Conservation (phyloP, 257 asterid species). For the Misopates orontium region DNA sequence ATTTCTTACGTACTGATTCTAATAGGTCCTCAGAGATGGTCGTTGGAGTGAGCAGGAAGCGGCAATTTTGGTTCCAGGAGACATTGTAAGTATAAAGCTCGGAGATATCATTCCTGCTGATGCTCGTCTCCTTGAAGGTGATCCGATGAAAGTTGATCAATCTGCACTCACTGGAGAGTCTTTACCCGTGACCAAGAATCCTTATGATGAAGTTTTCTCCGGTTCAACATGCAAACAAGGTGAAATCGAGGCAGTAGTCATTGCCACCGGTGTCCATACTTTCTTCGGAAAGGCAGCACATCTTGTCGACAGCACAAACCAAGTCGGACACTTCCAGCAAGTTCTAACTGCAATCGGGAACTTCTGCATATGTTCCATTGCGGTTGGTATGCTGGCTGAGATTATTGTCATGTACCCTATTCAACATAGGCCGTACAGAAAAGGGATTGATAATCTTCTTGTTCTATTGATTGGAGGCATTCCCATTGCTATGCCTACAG, state of each 20-base stretch:
- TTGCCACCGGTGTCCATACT: conserved; percentile 65
- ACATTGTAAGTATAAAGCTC: conserved; percentile 40
- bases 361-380: conserved; percentile 40
- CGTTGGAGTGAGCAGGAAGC: conserved; percentile 65
- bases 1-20: background rate
- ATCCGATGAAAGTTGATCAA: conserved; percentile 52
- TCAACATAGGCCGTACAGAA: conserved; percentile 57
- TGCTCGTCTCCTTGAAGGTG: conserved; percentile 74
- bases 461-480: conserved; percentile 66
- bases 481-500: conserved; percentile 50
- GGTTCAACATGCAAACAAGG: conserved; percentile 71
- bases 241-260: conserved; percentile 61
- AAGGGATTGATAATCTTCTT: conserved; percentile 60
- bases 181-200: conserved; percentile 46
- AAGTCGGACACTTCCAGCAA: conserved; percentile 65
- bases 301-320: conserved; percentile 64
- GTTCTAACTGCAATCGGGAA: conserved; percentile 64
- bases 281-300: conserved; percentile 71
- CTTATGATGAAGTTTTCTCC: conserved; percentile 59
- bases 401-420: conserved; percentile 62
- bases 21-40: conserved; percentile 58
- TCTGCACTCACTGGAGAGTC: conserved; percentile 23
- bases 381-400: conserved; percentile 53
- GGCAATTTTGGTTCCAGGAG: conserved; percentile 52
- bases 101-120: conserved; percentile 67